These are phyloP conservation scores for Elsinoe ampelina DNA, from an alignment of 2,329 filamentous ascomycete species.

Conservation along the genomic window DNA sequence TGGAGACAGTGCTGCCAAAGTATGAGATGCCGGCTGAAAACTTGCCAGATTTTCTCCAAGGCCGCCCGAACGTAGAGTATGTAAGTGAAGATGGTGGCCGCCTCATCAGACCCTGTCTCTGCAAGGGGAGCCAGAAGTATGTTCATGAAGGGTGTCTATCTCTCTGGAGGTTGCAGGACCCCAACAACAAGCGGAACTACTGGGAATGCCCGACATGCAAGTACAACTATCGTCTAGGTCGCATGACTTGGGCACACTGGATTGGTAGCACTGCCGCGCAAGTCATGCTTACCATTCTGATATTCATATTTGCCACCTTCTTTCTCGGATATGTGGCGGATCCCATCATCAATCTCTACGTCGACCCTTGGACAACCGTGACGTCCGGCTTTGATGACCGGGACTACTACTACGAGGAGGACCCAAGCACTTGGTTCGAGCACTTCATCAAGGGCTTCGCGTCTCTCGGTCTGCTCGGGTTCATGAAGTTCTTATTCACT, in stretches of 20 bases:
- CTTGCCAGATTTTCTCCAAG: constrained; percentile 46
- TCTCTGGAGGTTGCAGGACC: constrained; percentile 69
- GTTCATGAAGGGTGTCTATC: constrained; percentile 87
- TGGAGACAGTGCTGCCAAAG: constrained; percentile 61
- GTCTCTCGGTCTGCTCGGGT: constrained; percentile 78
- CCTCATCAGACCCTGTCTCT: constrained; percentile 81
- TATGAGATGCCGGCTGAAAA: constrained; percentile 41
- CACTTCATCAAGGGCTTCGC: constrained; percentile 87
- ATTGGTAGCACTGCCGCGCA: constrained; percentile 50
- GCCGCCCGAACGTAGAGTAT: constrained; percentile 54
- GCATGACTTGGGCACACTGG: constrained; percentile 65
- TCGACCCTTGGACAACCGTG: constrained; percentile 51
- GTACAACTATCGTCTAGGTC: constrained; percentile 70
- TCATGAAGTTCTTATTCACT: constrained; percentile 68
- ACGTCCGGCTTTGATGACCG: constrained; percentile 27
- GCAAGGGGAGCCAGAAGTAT: constrained; percentile 86
- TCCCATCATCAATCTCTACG: constrained; percentile 79
- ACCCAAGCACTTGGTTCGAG: constrained; percentile 58
- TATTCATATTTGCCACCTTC: constrained; percentile 67
- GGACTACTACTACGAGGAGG: constrained; percentile 33
- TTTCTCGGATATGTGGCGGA: constrained; percentile 84
- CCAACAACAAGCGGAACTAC: constrained; percentile 58
- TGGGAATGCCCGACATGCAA: constrained; percentile 83
- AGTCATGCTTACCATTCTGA: constrained; percentile 58
- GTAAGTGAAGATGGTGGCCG: constrained; percentile 67